Conservation (phyloP, 78 protist genomes). For the slime mould (Dictyostelium discoideum) region DNA sequence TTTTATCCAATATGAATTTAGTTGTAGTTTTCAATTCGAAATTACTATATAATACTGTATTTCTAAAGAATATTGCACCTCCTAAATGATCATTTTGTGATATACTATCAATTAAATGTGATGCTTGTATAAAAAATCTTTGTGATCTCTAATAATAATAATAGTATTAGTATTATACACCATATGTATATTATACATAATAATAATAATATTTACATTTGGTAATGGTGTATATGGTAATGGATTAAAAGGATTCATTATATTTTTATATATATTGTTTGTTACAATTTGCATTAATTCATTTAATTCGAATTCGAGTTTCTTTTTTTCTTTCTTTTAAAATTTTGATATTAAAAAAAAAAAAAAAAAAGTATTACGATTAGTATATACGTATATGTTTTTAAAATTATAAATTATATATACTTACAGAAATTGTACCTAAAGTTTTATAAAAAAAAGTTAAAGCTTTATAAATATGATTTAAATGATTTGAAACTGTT, state of each 20-base stretch:
- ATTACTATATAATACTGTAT: constrained; percentile 31
- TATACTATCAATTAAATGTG: constrained; percentile 55
- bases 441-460: constrained; percentile 23
- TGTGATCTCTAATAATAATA: constrained; percentile 19
- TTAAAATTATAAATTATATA: too few relatives aligned
- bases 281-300: constrained; percentile 9
- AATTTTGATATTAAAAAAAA: too few relatives aligned
- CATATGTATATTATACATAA: background rate
- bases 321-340: constrained; percentile 20
- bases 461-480: constrained; percentile 37
- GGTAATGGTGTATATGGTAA: constrained; percentile 75
- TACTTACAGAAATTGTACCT: background rate
- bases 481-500: constrained; percentile 17
- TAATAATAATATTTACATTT: constrained; percentile 16
- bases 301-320: background rate
- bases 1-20: constrained; percentile 32
- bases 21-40: constrained; percentile 35
- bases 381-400: too few relatives aligned
- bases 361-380: background rate
- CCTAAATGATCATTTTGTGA: constrained; percentile 46
- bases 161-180: background rate
- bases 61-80: constrained; percentile 54
- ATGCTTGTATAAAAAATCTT: constrained; percentile 38
- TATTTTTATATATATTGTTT: constrained; percentile 16
- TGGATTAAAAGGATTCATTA: constrained; percentile 41